Base-by-base conservation (phyloP, 257 asterid species). In the Scutellaria barbata region DNA sequence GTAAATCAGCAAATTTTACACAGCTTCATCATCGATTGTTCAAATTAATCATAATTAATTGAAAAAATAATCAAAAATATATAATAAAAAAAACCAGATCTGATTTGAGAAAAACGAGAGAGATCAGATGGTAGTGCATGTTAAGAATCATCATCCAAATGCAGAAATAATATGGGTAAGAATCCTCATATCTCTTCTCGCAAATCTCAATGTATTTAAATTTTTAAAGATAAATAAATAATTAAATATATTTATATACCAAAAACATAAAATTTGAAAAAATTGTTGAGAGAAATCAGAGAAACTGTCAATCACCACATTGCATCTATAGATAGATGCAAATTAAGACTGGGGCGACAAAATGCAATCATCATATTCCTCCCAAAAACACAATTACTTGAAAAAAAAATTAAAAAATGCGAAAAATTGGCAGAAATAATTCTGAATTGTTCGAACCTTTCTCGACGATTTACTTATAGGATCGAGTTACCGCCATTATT, bases 71-170 rank as follows among this genome's bases (percentile, higher is more conserved):
- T 8, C 10, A 4, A 41, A 76, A 25, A 1, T 11, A 13, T 42
- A 1, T 12, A 74, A 22, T 22, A 25, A 37, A 1, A 37, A 1
- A 41, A 55, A 5, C 6, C 41, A 20, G 48, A 6, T 8, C 1
- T 47, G 35, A 6, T 0, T 35, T 60, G 80, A 63, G 72, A 79
- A 60, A 52, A 48, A 46, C 65, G 68, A 72, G 2, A 41, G 87
- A 85, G 96, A 81, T 92, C 96, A 92, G 97, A 92, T 92, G 97
- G 97, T 92, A 84, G 90, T 91, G 97, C 95, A 91, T 89, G 97
- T 64, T 69, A 55, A 7, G 22, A 65, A 54, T 89, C 95, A 92
- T 89, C 96, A 89, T 82, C 81, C 82, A 84, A 71, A 33, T 76
- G 22, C 93, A 85, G 93, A 82, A 1, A 18, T 62, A 35, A 82